Base-by-base conservation (phyloP, 176 grass and related monocot species). In the Triticum dicoccoides region DNA sequence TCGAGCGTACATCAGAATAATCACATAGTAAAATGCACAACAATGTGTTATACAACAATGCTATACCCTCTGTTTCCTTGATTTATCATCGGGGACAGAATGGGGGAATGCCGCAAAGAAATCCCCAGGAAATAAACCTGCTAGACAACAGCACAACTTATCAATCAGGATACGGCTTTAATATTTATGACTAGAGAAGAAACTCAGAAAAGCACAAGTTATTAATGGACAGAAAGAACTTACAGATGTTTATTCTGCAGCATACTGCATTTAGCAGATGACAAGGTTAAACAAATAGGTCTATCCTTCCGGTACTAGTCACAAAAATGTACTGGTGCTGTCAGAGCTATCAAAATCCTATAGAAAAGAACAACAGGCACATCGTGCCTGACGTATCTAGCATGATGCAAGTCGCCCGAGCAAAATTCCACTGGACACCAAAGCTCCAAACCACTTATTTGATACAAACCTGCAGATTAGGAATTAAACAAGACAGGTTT, bases 401-500 rank as follows among this genome's bases (percentile, higher is more conserved):
- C 85, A 93, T 24, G 89, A 92, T 34, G 81, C 77, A 73, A 98
- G 83, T 63, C 80, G 80, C n/a, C 91, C 93, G 56, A 90, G 81
- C 64, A 98, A 75, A 82, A 95, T 89, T 54, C 91, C 95, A 76
- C 85, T 76, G 73, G 92, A 98, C 13, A 98, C 73, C 23, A 95
- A 77, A 73, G 89, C 95, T 83, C 95, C 93, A 89, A 98, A 92
- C 93, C 95, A 98, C 56, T 98, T 95, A 82, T 98, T 98, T 10
- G 95, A 91, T 59, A 93, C 89, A 81, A 95, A 98, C 32, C 95
- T 97, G 87, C 51, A 77, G 1, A 76, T 2, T 24, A 82, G 13
- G 6, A 4, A 87, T 65, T 59, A n/a, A 37, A 37, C 35, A 37
- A 27, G 3, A 21, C 44, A 79, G 73, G 41, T 15, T 73, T 54